Evolutionary conservation across 2,329 filamentous ascomycete species (phyloP).

Genomic region (Aspergillus bombycis): DNA sequence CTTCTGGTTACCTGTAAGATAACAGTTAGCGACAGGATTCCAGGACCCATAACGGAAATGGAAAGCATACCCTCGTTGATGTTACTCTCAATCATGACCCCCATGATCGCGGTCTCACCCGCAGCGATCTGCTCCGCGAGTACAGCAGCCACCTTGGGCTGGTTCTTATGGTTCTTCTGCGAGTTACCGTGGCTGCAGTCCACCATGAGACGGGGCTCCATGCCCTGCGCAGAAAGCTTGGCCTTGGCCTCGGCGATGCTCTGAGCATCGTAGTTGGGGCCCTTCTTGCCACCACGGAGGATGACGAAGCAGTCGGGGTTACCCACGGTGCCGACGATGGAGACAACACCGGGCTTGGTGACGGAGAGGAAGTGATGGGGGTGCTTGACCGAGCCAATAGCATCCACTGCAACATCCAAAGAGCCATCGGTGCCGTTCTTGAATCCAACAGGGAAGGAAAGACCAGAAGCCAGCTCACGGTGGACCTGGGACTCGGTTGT

Average conservation of each 20-base stretch:
- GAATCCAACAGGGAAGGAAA: constrained; percentile 98
- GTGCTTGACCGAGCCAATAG: constrained; percentile 88
- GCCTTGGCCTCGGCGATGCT: constrained; percentile 84
- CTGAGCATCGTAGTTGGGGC: constrained; percentile 88
- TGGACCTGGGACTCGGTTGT: constrained; percentile 97
- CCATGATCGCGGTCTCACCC: constrained; percentile 87
- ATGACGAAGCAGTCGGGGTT: constrained; percentile 99
- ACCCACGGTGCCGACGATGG: constrained; percentile 90
- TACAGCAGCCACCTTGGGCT: constrained; percentile 84
- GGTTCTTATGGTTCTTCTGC: constrained; percentile 94
- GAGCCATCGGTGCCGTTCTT: constrained; percentile 98
- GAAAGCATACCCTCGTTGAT: constrained; percentile 77
- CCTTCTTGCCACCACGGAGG: constrained; percentile 85
- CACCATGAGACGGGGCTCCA: constrained; percentile 84
- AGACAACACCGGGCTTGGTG: constrained; percentile 92
- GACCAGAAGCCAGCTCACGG: constrained; percentile 87
- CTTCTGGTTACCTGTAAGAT: constrained; percentile 74
- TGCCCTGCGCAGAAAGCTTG: constrained; percentile 72
- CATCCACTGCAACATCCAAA: constrained; percentile 87
- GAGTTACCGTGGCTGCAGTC: constrained; percentile 98
- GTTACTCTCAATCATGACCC: constrained; percentile 98
- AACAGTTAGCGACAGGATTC: constrained; percentile 10
- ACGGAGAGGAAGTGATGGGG: constrained; percentile 97
- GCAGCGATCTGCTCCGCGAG: constrained; percentile 82
- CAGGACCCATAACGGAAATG: neutral